phyloP scores from a whole-genome alignment of 2,329 filamentous ascomycete genomes.

The Aureobasidium subglaciale region DNA sequence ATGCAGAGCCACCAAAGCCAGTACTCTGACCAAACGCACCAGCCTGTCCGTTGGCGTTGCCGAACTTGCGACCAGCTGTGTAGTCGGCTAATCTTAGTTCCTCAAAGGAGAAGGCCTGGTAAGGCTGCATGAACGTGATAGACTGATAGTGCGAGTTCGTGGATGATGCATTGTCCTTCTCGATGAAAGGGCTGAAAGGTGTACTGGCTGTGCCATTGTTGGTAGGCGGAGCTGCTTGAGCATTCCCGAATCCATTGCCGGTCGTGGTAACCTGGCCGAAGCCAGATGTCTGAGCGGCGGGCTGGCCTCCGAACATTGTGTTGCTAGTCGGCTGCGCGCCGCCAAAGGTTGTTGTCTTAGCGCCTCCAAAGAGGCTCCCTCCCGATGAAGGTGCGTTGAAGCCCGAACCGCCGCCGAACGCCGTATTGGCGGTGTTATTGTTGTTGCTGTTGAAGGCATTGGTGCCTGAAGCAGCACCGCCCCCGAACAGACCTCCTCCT shows the following conservation, averaged over 20 bases:
- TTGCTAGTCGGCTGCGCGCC: conserved; percentile 43
- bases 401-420: conserved; percentile 19
- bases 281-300: conserved; percentile 31
- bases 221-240: conserved; percentile 43
- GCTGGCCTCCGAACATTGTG: conserved; percentile 35
- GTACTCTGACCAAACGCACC: conserved; percentile 72
- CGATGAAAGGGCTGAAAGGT: conserved; percentile 60
- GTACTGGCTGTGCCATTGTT: conserved; percentile 59
- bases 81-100: conserved; percentile 68
- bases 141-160: conserved; percentile 67
- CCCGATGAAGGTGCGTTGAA: conserved; percentile 22
- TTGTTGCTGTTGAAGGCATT: background rate
- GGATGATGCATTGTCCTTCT: conserved; percentile 62
- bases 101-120: conserved; percentile 85
- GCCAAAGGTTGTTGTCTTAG: conserved; percentile 44
- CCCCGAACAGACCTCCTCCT: conserved; percentile 25
- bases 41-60: conserved; percentile 70
- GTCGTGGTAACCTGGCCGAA: conserved; percentile 28
- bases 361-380: conserved; percentile 24
- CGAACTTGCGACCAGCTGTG: conserved; percentile 73
- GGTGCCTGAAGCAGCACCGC: conserved; percentile 22
- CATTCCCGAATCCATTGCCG: conserved; percentile 38
- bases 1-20: conserved; percentile 46
- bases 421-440: background rate
- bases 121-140: conserved; percentile 69